phyloP scores from a whole-genome alignment of 371 early-diverging fungal species.

The Paraphysoderma sedebokerense region DNA sequence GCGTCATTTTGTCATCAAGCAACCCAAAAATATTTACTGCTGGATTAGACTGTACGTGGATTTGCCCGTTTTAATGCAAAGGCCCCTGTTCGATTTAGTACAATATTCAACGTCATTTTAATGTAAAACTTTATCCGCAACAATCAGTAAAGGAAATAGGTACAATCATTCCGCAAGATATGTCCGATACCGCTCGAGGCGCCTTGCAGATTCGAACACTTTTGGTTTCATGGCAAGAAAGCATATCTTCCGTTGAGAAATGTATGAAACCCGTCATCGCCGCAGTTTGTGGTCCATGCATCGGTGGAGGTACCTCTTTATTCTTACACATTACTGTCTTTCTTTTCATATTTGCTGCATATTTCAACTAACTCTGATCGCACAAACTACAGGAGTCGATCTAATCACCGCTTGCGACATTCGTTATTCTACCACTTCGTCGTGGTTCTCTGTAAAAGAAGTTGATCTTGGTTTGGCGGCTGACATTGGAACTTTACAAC shows the following conservation, averaged over 20 bases:
- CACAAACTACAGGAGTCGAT: constrained; percentile 35
- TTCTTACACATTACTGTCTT: not conserved
- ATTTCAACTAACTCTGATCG: constrained; percentile 1
- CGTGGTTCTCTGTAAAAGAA: constrained; percentile 74
- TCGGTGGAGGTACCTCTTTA: constrained; percentile 60
- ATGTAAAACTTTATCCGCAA: not conserved
- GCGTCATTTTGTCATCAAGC: constrained; percentile 51
- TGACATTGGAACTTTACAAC: constrained; percentile 67
- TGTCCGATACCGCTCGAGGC: too few species aligned
- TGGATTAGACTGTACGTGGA: constrained; percentile 46
- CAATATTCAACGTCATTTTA: constrained; percentile 6
- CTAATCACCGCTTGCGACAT: constrained; percentile 82
- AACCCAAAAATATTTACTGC: constrained; percentile 64
- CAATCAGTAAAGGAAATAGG: not conserved
- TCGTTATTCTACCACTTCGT: constrained; percentile 59
- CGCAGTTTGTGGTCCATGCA: constrained; percentile 69
- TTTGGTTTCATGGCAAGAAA: constrained; percentile 27
- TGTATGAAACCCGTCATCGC: constrained; percentile 80
- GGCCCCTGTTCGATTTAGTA: constrained; percentile 13
- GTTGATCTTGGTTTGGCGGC: constrained; percentile 84
- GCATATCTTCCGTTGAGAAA: constrained; percentile 54
- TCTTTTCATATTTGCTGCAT: not conserved
- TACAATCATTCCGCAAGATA: not conserved
- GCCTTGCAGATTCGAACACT: not conserved
- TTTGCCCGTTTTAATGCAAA: constrained; percentile 8